Percentiles rank a stretch among this genome's conserved stretches.
Evolutionary conservation across 116 monocot genomes (phyloP).

Genomic region (Iris pallida): DNA sequence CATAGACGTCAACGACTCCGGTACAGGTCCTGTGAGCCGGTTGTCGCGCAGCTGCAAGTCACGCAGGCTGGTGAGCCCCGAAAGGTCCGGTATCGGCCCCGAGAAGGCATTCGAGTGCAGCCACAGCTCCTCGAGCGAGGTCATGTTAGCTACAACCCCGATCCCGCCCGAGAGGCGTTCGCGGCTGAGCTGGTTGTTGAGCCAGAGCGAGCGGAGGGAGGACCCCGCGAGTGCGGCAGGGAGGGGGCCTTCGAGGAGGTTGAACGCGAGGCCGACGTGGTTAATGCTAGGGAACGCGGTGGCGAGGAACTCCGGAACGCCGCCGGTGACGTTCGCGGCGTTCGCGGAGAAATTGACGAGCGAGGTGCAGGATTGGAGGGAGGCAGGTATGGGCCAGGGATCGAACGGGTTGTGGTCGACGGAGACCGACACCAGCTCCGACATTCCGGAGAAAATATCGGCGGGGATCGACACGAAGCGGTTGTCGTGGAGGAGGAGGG

Average conservation of each 20-base stretch:
- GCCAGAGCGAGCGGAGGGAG: conserved; percentile 56
- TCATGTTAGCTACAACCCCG: conserved; percentile 55
- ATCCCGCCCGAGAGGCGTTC: conserved; percentile 36
- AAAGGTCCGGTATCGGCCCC: conserved; percentile 71
- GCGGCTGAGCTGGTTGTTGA: conserved; percentile 54
- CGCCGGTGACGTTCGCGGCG: conserved; percentile 60
- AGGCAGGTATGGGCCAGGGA: conserved; percentile 52
- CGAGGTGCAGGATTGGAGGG: conserved; percentile 24
- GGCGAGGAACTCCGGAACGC: conserved; percentile 43
- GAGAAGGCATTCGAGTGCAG: conserved; percentile 72
- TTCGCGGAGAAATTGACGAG: conserved; percentile 86
- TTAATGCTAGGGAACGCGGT: conserved; percentile 38
- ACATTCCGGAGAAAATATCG: conserved; percentile 59
- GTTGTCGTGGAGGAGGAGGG: conserved; percentile 52
- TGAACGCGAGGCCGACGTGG: conserved; percentile 51
- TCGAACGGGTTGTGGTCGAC: conserved; percentile 75
- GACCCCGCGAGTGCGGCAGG: conserved; percentile 33
- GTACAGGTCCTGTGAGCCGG: conserved; percentile 59
- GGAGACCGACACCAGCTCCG: conserved; percentile 41
- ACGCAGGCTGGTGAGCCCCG: conserved; percentile 25
- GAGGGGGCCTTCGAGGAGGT: conserved; percentile 46
- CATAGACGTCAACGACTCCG: conserved; percentile 29
- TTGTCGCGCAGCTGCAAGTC: conserved; percentile 76
- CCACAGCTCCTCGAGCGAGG: conserved; percentile 59
- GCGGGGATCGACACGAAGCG: conserved; percentile 46